Evolutionary conservation across 306 rosid species (phyloP), one percentile per base, ranked within the genome.

Genomic region (Trifolium pratense): DNA sequence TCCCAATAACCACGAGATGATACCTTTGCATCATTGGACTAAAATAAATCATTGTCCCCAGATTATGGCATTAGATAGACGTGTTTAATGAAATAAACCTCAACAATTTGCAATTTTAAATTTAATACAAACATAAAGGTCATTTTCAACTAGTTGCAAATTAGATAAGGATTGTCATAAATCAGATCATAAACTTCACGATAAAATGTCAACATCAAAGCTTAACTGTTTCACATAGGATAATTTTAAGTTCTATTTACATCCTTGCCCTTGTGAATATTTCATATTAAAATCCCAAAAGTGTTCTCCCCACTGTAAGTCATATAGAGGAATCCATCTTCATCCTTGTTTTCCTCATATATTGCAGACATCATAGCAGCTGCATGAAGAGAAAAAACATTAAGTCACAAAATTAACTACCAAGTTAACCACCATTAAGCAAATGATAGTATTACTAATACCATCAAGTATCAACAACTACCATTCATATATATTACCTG

Each of bases 291-390:
- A 58, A 64, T 7, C 75, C 97, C 96, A 45, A 91, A 91, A 6
- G 97, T 91, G 88, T 89, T 91, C 85, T 91, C 97, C 5, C 97
- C 91, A 26, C 97, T 91, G 81, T 91, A 91, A 63, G 97, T 87
- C 97, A 91, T 91, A 74, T 91, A 91, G 48, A 91, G 84, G 84
- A 91, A 91, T 42, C 97, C 97, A 84, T 91, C 97, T 67, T 91
- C 96, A 46, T 89, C 97, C 79, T 89, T 91, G 77, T 89, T 78
- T 80, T 89, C 97, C 87, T 91, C 97, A 14, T 92, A 92, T 56
- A 88, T 89, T n/a, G 97, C 90, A 57, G 97, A 92, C 97, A 92
- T 87, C 96, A 92, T 87, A 20, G 92, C 93, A 78, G 93, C 96
- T 92, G 87, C 83, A 82, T 60, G 20, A 79, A 73, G 58, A 80